These are phyloP conservation scores for Eucalyptus melliodora DNA, from an alignment of 345 rosid genomes.

Conservation along the genomic window DNA sequence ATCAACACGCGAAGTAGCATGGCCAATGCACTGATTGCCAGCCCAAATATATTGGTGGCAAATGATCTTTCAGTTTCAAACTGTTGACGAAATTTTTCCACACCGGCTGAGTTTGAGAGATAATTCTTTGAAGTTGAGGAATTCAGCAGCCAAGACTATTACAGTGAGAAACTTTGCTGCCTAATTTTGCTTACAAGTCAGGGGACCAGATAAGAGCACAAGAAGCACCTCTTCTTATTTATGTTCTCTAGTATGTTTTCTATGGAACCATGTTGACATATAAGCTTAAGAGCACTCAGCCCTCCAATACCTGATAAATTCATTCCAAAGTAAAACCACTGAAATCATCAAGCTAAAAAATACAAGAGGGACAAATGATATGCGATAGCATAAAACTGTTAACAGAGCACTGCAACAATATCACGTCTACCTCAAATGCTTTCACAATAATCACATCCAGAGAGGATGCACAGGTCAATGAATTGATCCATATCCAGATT, in stretches of 20 bases:
- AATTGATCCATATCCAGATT: slow-evolving; percentile 88
- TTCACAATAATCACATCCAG: slow-evolving; percentile 97
- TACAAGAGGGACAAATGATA: background rate
- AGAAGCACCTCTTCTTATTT: background rate
- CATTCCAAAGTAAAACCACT: background rate
- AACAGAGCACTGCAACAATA: background rate
- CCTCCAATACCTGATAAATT: slow-evolving; percentile 62
- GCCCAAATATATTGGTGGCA: background rate
- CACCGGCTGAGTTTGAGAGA: background rate
- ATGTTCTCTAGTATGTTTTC: too few species aligned
- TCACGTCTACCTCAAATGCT: slow-evolving; percentile 58
- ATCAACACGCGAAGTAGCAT: background rate
- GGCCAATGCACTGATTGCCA: background rate
- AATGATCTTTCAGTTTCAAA: background rate
- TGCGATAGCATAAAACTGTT: background rate
- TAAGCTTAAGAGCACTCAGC: slow-evolving; percentile 75
- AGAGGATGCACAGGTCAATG: slow-evolving; percentile 86
- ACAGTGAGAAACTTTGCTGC: background rate
- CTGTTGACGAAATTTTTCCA: background rate
- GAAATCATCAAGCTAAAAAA: background rate
- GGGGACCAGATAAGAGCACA: background rate
- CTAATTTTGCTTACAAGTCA: background rate
- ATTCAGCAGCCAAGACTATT: background rate
- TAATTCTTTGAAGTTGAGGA: background rate
- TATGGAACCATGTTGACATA: slow-evolving; percentile 5